Percentiles rank a stretch among this genome's conserved stretches.
Conservation (phyloP, 2,329 filamentous ascomycete genomes). For the Diaporthe sp. region DNA sequence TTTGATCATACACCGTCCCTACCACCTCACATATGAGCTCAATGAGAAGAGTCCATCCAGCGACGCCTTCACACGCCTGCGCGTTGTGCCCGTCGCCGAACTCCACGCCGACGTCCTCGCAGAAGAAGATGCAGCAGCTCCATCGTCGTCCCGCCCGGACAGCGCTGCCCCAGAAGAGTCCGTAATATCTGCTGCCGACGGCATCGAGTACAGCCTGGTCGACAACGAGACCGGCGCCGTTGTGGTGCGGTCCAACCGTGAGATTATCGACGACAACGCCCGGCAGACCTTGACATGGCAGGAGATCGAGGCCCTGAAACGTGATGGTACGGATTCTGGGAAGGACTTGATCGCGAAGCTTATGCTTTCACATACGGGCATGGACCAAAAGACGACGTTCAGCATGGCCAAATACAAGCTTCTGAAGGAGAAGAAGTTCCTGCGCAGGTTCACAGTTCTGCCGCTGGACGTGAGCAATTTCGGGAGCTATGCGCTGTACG, state of each 20-base stretch:
- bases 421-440: constrained; percentile 92
- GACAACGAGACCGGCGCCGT: constrained; percentile 59
- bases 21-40: constrained; percentile 91
- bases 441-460: constrained; percentile 85
- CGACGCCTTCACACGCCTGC: constrained; percentile 75
- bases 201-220: constrained; percentile 57
- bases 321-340: constrained; percentile 79
- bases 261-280: constrained; percentile 69
- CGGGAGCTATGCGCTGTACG: constrained; percentile 80
- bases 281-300: constrained; percentile 82
- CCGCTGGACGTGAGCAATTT: constrained; percentile 84
- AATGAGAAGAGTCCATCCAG: constrained; percentile 72
- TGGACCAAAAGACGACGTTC: constrained; percentile 95
- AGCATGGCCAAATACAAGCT: constrained; percentile 96
- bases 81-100: constrained; percentile 83
- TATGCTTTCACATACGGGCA: constrained; percentile 85
- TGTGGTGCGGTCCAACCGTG: constrained; percentile 66
- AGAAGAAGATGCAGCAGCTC: constrained; percentile 43
- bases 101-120: constrained; percentile 83
- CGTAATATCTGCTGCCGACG: constrained; percentile 51
- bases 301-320: constrained; percentile 80
- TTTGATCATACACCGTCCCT: constrained; percentile 89
- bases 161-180: constrained; percentile 52
- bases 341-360: constrained; percentile 94
- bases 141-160: constrained; percentile 49